Evolutionary conservation across 2,329 filamentous ascomycete genomes (phyloP).

Genomic region (Hymenoscyphus scutula): DNA sequence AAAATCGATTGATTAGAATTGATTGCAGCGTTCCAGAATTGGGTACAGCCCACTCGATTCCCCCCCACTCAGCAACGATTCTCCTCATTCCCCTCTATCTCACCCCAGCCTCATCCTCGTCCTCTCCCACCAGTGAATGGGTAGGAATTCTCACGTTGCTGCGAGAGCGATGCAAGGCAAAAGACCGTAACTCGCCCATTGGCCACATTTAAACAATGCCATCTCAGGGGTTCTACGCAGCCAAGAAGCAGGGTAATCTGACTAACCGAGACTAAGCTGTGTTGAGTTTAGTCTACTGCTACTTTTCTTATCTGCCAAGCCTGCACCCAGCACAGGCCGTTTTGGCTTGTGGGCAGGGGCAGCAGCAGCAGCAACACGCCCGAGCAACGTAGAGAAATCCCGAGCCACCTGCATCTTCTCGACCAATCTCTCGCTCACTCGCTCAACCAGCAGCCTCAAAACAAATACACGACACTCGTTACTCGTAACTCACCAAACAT

Average conservation of each 20-base stretch:
- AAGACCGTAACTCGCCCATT: not conserved
- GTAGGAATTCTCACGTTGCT: not conserved
- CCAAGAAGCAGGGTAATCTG: not conserved
- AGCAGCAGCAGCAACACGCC: not conserved
- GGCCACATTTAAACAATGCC: not conserved
- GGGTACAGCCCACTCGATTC: not conserved
- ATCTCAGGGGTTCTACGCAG: not conserved
- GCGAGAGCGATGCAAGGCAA: not conserved
- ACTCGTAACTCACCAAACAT: not conserved
- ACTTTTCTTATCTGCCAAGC: slow-evolving; percentile 3
- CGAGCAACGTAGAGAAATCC: not conserved
- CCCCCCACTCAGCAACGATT: not conserved
- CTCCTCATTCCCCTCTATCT: not conserved
- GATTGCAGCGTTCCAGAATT: not conserved
- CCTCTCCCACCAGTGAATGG: not conserved
- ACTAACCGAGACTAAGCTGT: not conserved
- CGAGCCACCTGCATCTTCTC: not conserved
- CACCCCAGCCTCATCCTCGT: not conserved
- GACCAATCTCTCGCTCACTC: not conserved
- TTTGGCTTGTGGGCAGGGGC: not conserved
- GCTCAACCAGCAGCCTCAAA: not conserved
- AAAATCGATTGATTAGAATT: not conserved
- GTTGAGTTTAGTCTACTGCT: not conserved
- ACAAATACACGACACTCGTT: not conserved
- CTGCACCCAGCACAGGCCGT: not conserved